Evolutionary conservation across 257 asterid species (phyloP).

Genomic region (Solanum sparsipilum): DNA sequence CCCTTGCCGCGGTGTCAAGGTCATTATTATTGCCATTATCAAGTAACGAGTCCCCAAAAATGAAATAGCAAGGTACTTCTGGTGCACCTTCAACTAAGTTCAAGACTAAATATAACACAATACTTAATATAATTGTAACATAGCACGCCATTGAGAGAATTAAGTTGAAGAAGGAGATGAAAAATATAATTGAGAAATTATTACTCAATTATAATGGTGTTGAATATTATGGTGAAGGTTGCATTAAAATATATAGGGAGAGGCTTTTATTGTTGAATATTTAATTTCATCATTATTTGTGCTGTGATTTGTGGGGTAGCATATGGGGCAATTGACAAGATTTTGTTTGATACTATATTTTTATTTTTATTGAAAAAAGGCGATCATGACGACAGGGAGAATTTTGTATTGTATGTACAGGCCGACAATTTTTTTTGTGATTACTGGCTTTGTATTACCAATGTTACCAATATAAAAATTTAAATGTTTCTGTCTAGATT

Average conservation of each 20-base stretch:
- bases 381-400: not conserved
- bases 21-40: constrained; percentile 39
- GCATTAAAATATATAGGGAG: not conserved
- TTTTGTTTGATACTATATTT: not conserved
- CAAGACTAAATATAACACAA: not conserved
- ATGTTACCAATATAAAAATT: not conserved
- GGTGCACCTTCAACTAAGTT: constrained; percentile 1
- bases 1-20: not conserved
- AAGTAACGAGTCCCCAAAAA: constrained; percentile 32
- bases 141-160: not conserved
- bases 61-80: constrained; percentile 31
- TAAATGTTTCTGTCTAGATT: not conserved
- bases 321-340: not conserved
- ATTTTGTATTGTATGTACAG: not conserved
- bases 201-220: not conserved
- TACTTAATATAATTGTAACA: not conserved
- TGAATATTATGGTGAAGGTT: not conserved
- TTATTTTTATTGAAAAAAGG: not conserved
- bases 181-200: not conserved
- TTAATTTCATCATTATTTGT: not conserved
- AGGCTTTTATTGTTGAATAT: not conserved
- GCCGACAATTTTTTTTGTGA: not conserved
- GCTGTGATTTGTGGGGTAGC: not conserved
- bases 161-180: not conserved
- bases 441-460: not conserved